These are phyloP conservation scores for Hypomyces perniciosus DNA, from an alignment of 2,329 filamentous ascomycete species.

Conservation along the genomic window DNA sequence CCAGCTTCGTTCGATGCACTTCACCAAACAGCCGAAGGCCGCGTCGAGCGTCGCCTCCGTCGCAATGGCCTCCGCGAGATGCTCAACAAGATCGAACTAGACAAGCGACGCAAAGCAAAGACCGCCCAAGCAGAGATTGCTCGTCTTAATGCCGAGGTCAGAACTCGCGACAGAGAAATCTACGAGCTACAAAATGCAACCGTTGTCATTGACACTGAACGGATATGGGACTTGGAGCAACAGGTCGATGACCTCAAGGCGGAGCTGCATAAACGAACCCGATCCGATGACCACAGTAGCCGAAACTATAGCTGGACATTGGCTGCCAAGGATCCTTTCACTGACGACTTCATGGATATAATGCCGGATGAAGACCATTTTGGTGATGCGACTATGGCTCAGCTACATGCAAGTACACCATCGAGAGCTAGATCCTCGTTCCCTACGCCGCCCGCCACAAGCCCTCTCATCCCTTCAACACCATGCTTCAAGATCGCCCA, in stretches of 20 bases:
- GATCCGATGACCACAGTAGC: conserved; percentile 18
- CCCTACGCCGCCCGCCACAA: conserved; percentile 51
- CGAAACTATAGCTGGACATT: conserved; percentile 45
- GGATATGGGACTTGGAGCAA: conserved; percentile 36
- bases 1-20: conserved; percentile 32
- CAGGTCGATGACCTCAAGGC: conserved; percentile 32
- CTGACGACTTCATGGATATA: conserved; percentile 37
- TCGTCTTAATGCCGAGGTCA: conserved; percentile 43
- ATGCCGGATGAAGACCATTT: conserved; percentile 36
- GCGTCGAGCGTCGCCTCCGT: conserved; percentile 50
- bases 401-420: conserved; percentile 48
- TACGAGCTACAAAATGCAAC: conserved; percentile 47
- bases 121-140: conserved; percentile 42
- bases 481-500: conserved; percentile 29
- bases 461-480: conserved; percentile 34
- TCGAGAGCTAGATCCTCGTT: conserved; percentile 41
- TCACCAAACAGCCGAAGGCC: conserved; percentile 50
- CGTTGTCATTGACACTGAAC: conserved; percentile 41
- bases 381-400: conserved; percentile 45
- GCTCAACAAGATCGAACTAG: conserved; percentile 46
- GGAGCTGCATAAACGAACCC: conserved; percentile 25
- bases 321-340: conserved; percentile 41
- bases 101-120: conserved; percentile 36
- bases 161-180: conserved; percentile 47
- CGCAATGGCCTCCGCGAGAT: conserved; percentile 54